Evolutionary conservation across 2,329 filamentous ascomycete species (phyloP), one percentile per base, ranked within the genome.

Genomic region (Fusarium secorum): DNA sequence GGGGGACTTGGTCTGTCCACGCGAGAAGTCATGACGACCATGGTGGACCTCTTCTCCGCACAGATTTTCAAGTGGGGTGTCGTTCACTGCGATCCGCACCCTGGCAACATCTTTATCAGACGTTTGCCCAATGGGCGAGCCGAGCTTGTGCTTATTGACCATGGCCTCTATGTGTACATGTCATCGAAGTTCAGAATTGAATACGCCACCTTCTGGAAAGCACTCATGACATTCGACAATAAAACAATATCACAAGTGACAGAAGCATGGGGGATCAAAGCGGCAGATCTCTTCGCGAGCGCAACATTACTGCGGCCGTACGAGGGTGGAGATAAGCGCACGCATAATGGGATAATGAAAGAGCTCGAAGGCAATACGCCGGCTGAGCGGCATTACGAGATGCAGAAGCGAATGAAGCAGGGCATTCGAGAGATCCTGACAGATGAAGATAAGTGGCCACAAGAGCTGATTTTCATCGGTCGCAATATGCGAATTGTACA

Each of bases 61-160:
- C 95, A 98, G 78, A 98, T 98, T 87, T 99, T 98, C 85, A 91
- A 97, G 71, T 98, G 94, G 93, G 96, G 96, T 17, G 88, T 93
- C 45, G 93, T 98, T 1, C 95, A 99, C 83, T 98, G 95, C 82
- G 96, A 99, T 79, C 96, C 96, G 14, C 96, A 99, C 78, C 96
- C 96, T 2, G 95, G 95, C 32, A 99, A 99, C 82, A 96, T 98
- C 79, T 97, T 99, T 83, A 91, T 98, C 77, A 92, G 96, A 13
- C 91, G 96, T 13, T 85, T 93, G 20, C 92, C 94, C 2, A 90
- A 87, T 45, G 95, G 95, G n/a, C 87, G 89, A 45, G 87, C 95
- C 2, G 94, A 99, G 83, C 87, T 99, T 33, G 95, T 98, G 2
- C 90, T 99, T 38, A 97, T 99, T 78, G 96, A 99, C 81, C 96